A percentile compares a stretch with the other conserved stretches of the same genome.
Evolutionary conservation across 441 rosid species (phyloP).

Genomic region (Pelargonium citronellum): DNA sequence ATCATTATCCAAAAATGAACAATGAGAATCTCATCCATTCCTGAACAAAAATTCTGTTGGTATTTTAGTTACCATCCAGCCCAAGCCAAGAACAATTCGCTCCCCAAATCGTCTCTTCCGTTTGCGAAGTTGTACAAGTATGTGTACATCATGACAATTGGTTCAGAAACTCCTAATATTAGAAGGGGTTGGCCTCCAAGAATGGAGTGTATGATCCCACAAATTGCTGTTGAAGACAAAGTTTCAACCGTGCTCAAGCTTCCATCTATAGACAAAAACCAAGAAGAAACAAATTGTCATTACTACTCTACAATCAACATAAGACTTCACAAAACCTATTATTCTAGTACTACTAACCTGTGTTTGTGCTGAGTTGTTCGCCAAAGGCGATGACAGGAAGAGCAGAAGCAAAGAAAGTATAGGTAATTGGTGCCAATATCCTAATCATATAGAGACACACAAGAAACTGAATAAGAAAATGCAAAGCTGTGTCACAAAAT

Average conservation of each 20-base stretch:
- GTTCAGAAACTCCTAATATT: conserved; percentile 85
- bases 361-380: conserved; percentile 72
- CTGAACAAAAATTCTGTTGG: background rate
- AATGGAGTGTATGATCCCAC: conserved; percentile 77
- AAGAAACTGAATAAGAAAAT: background rate
- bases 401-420: conserved; percentile 86
- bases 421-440: conserved; percentile 69
- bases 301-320: background rate
- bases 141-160: conserved; percentile 85
- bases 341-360: conserved; percentile 37
- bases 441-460: conserved; percentile 20
- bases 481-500: background rate
- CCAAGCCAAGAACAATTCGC: conserved; percentile 69
- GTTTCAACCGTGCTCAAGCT: conserved; percentile 74
- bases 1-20: too few relatives aligned
- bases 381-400: conserved; percentile 90
- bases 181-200: conserved; percentile 83
- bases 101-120: conserved; percentile 53
- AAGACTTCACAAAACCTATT: background rate
- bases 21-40: conserved; percentile 10
- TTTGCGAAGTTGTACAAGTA: conserved; percentile 68
- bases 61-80: conserved; percentile 50
- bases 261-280: conserved; percentile 40
- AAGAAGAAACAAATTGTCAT: background rate
- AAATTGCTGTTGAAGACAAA: conserved; percentile 72